Evolutionary conservation across 2,329 filamentous ascomycete species (phyloP), one percentile per base, ranked within the genome.

Genomic region (Metarhizium robertsii): DNA sequence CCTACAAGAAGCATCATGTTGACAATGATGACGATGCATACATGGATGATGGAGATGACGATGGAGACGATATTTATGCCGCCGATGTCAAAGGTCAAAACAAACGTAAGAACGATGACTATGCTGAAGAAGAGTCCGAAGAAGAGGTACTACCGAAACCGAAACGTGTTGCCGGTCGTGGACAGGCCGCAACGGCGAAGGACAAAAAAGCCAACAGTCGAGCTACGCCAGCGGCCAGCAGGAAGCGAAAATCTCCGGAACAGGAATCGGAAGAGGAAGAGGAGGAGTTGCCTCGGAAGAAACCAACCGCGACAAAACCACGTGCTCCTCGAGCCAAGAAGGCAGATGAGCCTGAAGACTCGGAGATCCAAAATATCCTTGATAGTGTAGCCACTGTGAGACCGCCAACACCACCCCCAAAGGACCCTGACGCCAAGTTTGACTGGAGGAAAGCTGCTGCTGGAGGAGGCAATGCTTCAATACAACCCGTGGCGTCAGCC

Each of bases 371-470:
- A 68, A 84, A 86, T 51, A 96, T 99, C 49, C 81, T 97, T 36
- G 86, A 95, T 66, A 90, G 85, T 62, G 92, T 99, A 57, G 88
- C 90, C 5, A 89, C 84, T 1, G 83, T 99, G 46, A 79, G 86
- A 57, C 79, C 94, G 25, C 94, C 94, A 6, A 88, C 90, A 3
- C 92, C 94, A 46, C 92, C 92, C 2, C 79, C 86, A 1, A 82
- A 84, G 59, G 81, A 86, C 55, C 81, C 83, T 0, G 79, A 83
- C 60, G 75, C 75, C 29, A 96, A 95, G 64, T 96, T 92, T 63
- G 85, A 95, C 67, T 97, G 83, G 78, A 82, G 81, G 61, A 86
- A 85, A 65, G 76, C 75, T 30, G 73, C 69, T 57, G 69, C 76
- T 62, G 77, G 82, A 55, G 82, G 80, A 16, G 83, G 77, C 56